phyloP scores from a whole-genome alignment of 148 eudicot species.

The Oxyria digyna region DNA sequence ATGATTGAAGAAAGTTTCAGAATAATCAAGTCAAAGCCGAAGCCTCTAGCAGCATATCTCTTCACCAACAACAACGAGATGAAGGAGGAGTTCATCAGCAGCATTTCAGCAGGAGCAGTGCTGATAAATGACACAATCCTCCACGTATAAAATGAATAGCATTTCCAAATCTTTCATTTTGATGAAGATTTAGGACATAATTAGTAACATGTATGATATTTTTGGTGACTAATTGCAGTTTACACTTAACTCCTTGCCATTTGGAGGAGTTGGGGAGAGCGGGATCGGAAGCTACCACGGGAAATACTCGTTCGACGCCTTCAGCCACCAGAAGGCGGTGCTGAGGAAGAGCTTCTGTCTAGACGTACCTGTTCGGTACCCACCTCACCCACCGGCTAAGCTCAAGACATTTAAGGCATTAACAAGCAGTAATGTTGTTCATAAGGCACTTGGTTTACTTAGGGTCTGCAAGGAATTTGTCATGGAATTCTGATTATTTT shows the following conservation, averaged over 20 bases:
- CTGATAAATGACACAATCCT: constrained; percentile 48
- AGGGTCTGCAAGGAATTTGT: neutral
- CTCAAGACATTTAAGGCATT: constrained; percentile 34
- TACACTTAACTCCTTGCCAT: constrained; percentile 37
- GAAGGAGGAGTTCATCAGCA: too few relatives aligned
- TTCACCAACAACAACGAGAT: constrained; percentile 45
- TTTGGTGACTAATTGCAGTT: constrained; percentile 25
- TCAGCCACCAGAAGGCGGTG: constrained; percentile 63
- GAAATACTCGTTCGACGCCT: constrained; percentile 54
- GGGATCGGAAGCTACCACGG: constrained; percentile 71
- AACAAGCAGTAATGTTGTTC: constrained; percentile 22
- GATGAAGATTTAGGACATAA: too few relatives aligned
- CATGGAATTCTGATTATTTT: neutral
- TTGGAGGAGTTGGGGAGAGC: constrained; percentile 81
- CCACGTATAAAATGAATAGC: constrained; percentile 31
- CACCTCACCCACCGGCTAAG: constrained; percentile 45
- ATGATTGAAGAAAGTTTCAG: constrained; percentile 38
- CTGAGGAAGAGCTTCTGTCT: constrained; percentile 36
- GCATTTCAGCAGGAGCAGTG: too few relatives aligned
- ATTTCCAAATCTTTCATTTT: neutral
- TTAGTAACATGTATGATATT: neutral
- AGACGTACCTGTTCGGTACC: constrained; percentile 43
- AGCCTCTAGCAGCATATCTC: constrained; percentile 68
- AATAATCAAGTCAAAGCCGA: constrained; percentile 42
- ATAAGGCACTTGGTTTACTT: constrained; percentile 15